Evolutionary conservation across 352 stramenopile species (phyloP).

Genomic region (Globisporangium okanoganense): DNA sequence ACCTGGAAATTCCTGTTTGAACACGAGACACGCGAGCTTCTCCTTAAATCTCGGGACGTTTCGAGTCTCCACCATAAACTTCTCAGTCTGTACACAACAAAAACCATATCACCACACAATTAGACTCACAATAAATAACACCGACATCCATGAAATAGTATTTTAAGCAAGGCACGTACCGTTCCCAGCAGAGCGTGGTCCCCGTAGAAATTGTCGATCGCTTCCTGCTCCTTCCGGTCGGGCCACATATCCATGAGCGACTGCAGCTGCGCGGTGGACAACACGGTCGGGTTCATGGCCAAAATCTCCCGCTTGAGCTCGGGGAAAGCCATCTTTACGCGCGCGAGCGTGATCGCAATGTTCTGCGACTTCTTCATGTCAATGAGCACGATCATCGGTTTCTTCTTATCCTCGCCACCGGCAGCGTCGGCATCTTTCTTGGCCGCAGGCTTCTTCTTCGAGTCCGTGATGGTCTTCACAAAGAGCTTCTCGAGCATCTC

Average conservation of each 20-base stretch:
- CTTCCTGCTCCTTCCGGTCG: conserved; percentile 65
- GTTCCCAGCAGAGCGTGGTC: conserved; percentile 55
- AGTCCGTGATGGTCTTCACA: conserved; percentile 59
- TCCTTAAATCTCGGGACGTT: conserved; percentile 68
- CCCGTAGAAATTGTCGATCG: conserved; percentile 63
- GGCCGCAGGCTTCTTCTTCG: conserved; percentile 33
- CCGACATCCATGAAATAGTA: neutral
- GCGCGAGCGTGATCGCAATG: conserved; percentile 78
- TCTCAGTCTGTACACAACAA: conserved; percentile 38
- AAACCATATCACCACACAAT: neutral
- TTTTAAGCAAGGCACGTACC: conserved; percentile 9
- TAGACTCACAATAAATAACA: neutral
- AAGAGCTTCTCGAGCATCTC: conserved; percentile 77
- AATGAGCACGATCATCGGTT: conserved; percentile 71
- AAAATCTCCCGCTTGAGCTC: conserved; percentile 74
- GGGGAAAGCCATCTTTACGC: conserved; percentile 66
- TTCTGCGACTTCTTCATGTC: conserved; percentile 90
- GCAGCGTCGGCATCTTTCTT: conserved; percentile 20
- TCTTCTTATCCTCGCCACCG: conserved; percentile 46
- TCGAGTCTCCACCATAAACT: conserved; percentile 73
- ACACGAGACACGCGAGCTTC: conserved; percentile 71
- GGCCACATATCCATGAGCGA: conserved; percentile 87
- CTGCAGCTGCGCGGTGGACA: conserved; percentile 73
- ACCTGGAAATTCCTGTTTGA: conserved; percentile 82
- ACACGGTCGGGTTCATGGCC: conserved; percentile 67